Evolutionary conservation across 768 basidiomycete genomes (phyloP), one percentile per base, ranked within the genome.

Genomic region (Macrolepiota dolichaula): DNA sequence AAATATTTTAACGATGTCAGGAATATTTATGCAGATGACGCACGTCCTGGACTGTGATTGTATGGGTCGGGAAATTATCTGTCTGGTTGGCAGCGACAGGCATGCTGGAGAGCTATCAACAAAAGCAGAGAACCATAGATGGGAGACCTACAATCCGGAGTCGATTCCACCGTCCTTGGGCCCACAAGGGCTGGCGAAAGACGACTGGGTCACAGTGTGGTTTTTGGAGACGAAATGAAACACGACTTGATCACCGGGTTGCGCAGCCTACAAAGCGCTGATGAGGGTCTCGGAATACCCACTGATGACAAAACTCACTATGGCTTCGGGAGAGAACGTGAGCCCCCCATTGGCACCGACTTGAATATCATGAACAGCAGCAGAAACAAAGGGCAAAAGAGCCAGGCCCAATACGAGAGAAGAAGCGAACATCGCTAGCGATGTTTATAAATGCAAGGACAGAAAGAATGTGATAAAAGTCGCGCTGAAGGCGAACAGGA

Each of bases 181-280:
- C 44, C 79, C 77, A 69, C 85, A 88, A n/a, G 86, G 86, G 63
- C 73, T 70, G 55, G 72, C 75, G 64, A 85, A 82, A 17, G 80
- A 75, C 1, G 79, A 80, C 70, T 82, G 81, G n/a, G 78, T 76
- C 38, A 79, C 80, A 9, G 79, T 80, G 69, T 82, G 81, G 71
- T 85, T 85, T 67, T 80, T 84, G 44, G 81, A 79, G 61, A 81
- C 72, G 74, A 86, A 87, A 62, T 81, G 79, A 75, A 85, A 87
- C 61, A 82, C 76, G 51, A 87, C 83, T 70, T 82, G 81, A 70
- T 87, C 85, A 55, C 85, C 85, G 59, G 74, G 68, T 44, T 74
- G 66, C 19, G 83, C 85, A 59, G 69, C 68, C 82, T 83, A 65
- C 19, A 66, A 42, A 47, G 49, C 25, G 15, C 57, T 36, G 7